Conservation (phyloP, 73 alveolate species). For the Paramecium octaurelia region DNA sequence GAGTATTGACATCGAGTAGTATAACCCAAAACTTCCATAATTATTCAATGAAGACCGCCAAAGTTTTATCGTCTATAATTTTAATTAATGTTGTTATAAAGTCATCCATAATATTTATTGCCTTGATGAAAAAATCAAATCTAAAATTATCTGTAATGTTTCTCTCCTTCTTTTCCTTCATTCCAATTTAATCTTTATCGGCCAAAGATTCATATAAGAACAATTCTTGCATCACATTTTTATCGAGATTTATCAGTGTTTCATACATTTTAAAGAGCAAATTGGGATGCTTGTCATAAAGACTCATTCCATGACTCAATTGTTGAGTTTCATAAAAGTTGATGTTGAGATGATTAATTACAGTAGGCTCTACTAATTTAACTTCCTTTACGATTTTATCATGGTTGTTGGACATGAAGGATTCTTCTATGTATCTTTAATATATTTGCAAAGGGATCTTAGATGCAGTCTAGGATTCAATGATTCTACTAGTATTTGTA, state of each 20-base stretch:
- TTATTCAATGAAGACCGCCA: conserved; percentile 14
- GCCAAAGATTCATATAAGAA: neutral
- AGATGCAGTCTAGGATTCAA: neutral
- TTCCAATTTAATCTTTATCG: conserved; percentile 12
- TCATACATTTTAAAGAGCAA: conserved; percentile 35
- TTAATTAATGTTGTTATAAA: neutral
- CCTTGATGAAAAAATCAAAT: neutral
- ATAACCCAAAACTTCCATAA: conserved; percentile 37
- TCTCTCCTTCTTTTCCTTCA: neutral
- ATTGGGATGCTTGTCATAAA: neutral
- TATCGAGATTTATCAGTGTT: conserved; percentile 25
- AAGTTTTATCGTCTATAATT: neutral
- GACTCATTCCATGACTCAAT: neutral
- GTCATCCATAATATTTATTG: neutral
- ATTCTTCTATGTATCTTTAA: neutral
- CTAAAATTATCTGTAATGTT: conserved; percentile 16
- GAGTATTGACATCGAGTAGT: neutral
- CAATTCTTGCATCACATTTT: neutral
- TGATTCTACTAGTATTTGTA: neutral
- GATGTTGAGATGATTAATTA: conserved; percentile 4
- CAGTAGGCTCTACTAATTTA: neutral
- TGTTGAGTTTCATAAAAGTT: neutral
- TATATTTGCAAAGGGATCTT: neutral
- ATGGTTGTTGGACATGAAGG: neutral
- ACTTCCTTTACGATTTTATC: neutral